Evolutionary conservation across 2,329 filamentous ascomycete genomes (phyloP).

Genomic region (Clonostachys chloroleuca): DNA sequence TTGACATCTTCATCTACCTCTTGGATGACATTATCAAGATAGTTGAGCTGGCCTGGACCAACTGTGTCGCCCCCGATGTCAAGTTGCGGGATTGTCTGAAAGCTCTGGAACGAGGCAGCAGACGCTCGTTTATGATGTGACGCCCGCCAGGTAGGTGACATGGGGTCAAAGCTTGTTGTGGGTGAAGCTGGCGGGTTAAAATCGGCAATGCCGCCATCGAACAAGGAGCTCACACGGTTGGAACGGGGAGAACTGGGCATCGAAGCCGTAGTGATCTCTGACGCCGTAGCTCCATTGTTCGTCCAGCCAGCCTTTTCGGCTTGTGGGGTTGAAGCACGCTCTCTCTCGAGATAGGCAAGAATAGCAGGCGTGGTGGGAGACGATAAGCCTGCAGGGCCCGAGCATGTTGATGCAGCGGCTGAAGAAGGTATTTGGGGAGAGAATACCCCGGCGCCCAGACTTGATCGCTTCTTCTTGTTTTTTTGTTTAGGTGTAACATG

Average conservation of each 20-base stretch:
- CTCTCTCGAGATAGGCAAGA: slow-evolving; percentile 25
- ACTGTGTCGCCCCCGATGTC: slow-evolving; percentile 13
- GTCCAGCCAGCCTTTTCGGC: background rate
- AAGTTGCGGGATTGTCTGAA: slow-evolving; percentile 1
- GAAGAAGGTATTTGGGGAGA: slow-evolving; percentile 38
- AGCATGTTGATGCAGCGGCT: slow-evolving; percentile 15
- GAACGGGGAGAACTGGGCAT: slow-evolving; percentile 79
- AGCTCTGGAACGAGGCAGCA: slow-evolving; percentile 45
- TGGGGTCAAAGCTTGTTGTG: slow-evolving; percentile 68
- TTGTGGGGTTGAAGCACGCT: slow-evolving; percentile 21
- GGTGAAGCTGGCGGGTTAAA: slow-evolving; percentile 78
- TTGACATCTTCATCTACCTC: slow-evolving; percentile 30
- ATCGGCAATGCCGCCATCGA: slow-evolving; percentile 62
- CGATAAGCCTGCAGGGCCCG: slow-evolving; percentile 13
- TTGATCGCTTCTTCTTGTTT: slow-evolving; percentile 68
- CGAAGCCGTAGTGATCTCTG: slow-evolving; percentile 67
- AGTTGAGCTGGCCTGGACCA: slow-evolving; percentile 10
- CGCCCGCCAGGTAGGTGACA: slow-evolving; percentile 53
- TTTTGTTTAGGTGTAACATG: slow-evolving; percentile 64
- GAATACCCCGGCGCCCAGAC: slow-evolving; percentile 57
- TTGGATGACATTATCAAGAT: slow-evolving; percentile 22
- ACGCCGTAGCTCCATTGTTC: slow-evolving; percentile 33
- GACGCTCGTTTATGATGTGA: slow-evolving; percentile 49
- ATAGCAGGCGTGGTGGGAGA: slow-evolving; percentile 32
- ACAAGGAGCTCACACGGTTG: slow-evolving; percentile 68